Evolutionary conservation across 371 early-diverging fungal species (phyloP), one percentile per base, ranked within the genome.

Genomic region (Rhizomucor miehei): DNA sequence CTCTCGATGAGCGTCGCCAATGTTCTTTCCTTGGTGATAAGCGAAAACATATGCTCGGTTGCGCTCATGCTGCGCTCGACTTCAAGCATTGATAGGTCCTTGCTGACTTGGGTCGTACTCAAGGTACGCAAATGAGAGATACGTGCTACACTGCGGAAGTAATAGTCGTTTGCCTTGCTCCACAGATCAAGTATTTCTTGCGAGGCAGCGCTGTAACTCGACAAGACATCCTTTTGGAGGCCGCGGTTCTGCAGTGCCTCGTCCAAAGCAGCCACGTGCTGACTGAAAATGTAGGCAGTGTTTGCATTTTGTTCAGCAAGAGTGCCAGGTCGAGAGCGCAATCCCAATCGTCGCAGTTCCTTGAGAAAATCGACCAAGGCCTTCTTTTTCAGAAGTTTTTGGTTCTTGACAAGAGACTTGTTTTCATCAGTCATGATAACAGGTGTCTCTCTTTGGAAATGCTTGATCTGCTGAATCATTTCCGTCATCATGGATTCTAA

Each of bases 351-450:
- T 43, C 88, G 83, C 54, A 96, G 60, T 41, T 87, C 84, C 67
- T 89, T 91, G 54, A 94, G 77, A 37, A 94, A 77, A 67, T 96
- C 96, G 39, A 88, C 89, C 8, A 94, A 66, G 0, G 94, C 88
- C 70, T 93, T 94, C 70, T 90, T 92, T 25, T 93, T 87, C 34
- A 94, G 70, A 35, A 86, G 64, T 65, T 91, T 90, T 66, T 87
- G 87, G 48, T 86, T 82, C 67, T 90, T 93, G 63, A 86, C 79
- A 34, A 67, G 59, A 3, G 71, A 75, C 62, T 81, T 84, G 61
- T 84, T 84, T 43, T 86, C 84, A 40, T 83, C 82, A 0, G 84
- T 82, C 73, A 84, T 80, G 37, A 80, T 59, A 14, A 83, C 66
- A 0, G 81, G 82, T 6, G 87, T 87, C 36, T 82, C 80, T 50